phyloP scores from a whole-genome alignment of 441 rosid species.

The Gossypium schwendimanii region DNA sequence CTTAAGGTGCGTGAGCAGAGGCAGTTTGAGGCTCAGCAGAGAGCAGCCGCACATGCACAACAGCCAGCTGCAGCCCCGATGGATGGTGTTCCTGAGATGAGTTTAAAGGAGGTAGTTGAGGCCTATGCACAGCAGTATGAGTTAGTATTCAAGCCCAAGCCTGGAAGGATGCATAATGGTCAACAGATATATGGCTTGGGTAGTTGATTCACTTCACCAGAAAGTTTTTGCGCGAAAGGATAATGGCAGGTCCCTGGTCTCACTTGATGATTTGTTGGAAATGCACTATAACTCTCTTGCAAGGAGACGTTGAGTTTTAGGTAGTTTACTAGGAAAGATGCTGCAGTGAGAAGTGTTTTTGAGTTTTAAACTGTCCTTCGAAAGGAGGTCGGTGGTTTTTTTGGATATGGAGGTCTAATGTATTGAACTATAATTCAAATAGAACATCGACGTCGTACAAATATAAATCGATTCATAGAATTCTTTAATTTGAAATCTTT shows the following conservation, averaged over 20 bases:
- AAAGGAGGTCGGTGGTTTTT: background rate
- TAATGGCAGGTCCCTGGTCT: conserved; percentile 55
- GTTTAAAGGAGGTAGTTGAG: conserved; percentile 76
- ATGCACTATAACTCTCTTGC: conserved; percentile 46
- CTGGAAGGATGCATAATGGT: conserved; percentile 73
- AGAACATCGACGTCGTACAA: background rate
- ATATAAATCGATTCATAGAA: background rate
- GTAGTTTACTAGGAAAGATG: background rate
- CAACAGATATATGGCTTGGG: conserved; percentile 86
- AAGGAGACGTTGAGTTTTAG: conserved; percentile 29
- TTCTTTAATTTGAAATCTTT: background rate
- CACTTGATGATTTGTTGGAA: conserved; percentile 56
- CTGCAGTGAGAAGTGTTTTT: background rate
- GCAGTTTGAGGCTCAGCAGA: conserved; percentile 57
- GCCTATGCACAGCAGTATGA: conserved; percentile 70
- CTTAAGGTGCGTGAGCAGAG: conserved; percentile 53
- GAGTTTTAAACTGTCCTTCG: background rate
- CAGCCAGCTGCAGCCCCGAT: conserved; percentile 32
- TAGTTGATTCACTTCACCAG: conserved; percentile 58
- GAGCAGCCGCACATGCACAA: conserved; percentile 40
- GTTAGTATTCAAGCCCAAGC: conserved; percentile 68
- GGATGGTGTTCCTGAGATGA: conserved; percentile 47
- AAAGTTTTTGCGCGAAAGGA: conserved; percentile 61
- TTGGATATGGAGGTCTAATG: background rate
- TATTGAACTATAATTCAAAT: background rate